Percentiles rank a stretch among this genome's conserved stretches.
These are phyloP conservation scores for Epipyxis sp. DNA, from an alignment of 108 stramenopile species.

Conservation along the genomic window DNA sequence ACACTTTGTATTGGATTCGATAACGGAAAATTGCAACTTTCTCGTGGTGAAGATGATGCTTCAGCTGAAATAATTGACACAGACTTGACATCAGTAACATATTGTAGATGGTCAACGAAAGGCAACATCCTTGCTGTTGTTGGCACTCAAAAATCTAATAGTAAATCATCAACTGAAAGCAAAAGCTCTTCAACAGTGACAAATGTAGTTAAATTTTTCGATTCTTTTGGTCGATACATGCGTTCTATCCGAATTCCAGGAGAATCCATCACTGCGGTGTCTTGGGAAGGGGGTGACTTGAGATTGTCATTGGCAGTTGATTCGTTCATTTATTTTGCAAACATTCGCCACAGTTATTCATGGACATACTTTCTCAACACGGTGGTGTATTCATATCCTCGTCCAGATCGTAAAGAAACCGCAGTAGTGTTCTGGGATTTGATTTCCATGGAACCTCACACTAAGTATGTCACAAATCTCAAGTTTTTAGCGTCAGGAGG, in stretches of 20 bases:
- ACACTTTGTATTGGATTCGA: constrained; percentile 59
- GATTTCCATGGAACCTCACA: constrained; percentile 37
- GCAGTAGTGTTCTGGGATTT: constrained; percentile 62
- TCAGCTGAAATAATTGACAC: constrained; percentile 50
- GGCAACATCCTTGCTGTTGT: not conserved
- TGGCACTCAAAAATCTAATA: not conserved
- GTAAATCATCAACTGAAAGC: not conserved
- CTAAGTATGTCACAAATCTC: constrained; percentile 26
- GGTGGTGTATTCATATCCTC: constrained; percentile 53
- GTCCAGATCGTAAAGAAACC: constrained; percentile 38
- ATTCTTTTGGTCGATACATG: constrained; percentile 37
- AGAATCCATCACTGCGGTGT: constrained; percentile 40
- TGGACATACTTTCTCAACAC: constrained; percentile 52
- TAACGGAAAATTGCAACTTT: constrained; percentile 52
- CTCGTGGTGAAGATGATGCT: constrained; percentile 42
- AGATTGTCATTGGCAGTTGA: constrained; percentile 62
- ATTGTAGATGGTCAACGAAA: not conserved
- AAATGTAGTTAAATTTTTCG: constrained; percentile 42
- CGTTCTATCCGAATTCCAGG: constrained; percentile 49
- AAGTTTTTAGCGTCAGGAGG: not conserved
- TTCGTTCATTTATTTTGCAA: constrained; percentile 64
- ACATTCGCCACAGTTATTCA: constrained; percentile 55
- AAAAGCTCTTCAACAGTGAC: not conserved
- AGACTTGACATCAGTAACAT: not conserved
- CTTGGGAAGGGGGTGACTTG: constrained; percentile 64